Evolutionary conservation across 2,329 filamentous ascomycete genomes (phyloP), one percentile per base, ranked within the genome.

Genomic region (Trichoderma hamatum): DNA sequence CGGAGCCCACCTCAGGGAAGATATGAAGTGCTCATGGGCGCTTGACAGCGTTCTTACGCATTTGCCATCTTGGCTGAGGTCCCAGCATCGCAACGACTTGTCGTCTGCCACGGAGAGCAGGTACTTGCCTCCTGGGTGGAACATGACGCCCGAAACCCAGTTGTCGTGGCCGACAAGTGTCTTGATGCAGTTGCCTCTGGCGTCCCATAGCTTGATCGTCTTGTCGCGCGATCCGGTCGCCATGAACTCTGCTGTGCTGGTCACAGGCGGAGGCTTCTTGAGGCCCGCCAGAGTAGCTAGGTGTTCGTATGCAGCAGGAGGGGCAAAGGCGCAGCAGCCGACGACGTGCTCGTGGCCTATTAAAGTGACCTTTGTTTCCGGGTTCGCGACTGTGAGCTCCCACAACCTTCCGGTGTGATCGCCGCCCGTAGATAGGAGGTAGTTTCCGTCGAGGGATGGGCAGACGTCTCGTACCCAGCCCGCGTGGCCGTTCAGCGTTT

Each of bases 1-100:
- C 0, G 94, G 94, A 2, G 94, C 95, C 94, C 95, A 98, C 71
- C 93, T 83, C 75, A 97, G 84, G 75, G 92, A 95, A 70, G 88
- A 93, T 61, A 97, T 88, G 75, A 98, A 97, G 76, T 93, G 93
- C 5, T 87, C 89, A 76, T 97, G 93, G 0, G 89, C 89, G 72
- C 93, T 92, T 36, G 86, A 84, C 26, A 97, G 82, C 0, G 88
- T 90, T 79, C 95, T 94, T 72, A 97, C 93, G 74, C 93, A 95
- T 75, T 93, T 94, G 49, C 92, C 93, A 78, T 96, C 94, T 77
- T 97, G 95, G 26, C 87, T 87, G 26, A 97, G 83, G 81, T 98
- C 95, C 95, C 95, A 98, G 82, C 94, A 97, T 65, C 94, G 86
- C 70, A 97, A 84, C 5, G 93, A 95, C 82, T 96, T 97, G 81